Evolutionary conservation across 371 early-diverging fungal genomes (phyloP), one percentile per base, ranked within the genome.

Genomic region (Synchytrium microbalum): DNA sequence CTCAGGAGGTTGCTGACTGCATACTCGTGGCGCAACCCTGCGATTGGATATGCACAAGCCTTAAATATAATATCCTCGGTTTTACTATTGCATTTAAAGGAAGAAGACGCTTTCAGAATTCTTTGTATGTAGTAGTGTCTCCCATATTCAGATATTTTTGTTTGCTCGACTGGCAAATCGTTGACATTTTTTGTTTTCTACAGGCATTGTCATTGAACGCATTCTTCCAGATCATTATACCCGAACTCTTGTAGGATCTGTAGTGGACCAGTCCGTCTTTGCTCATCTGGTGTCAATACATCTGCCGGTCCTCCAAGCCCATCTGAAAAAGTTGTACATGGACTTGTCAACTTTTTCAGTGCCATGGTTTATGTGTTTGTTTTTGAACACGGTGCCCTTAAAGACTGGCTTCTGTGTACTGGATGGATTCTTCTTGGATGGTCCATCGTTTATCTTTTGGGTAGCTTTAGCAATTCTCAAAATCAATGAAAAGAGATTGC

Each of bases 31-130:
- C 66, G 86, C 3, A 86, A 87, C 61, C 80, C 85, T 0, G 67
- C 75, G 0, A 77, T 86, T 13, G 88, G 88, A 8, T 87, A 87
- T 69, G 85, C 85, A 0, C 87, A 87, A 61, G 85, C 86, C 1
- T 72, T 87, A 57, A 87, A 87, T 64, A 83, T 87, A 64, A 76
- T 87, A 8, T 76, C 82, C 1, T 77, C 85, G 0, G 77, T 80
- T 2, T 62, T 87, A n/a, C 72, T 87, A 14, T 72, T 86, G 24
- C 76, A 81, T 64, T 58, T 83, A 25, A 69, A 74, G 31, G 88
- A 87, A 67, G 84, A 83, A 30, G 84, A 84, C 38, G 86, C 88
- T 2, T 87, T 84, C 64, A 84, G 85, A 84, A 46, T 84, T 27
- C 68, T 86, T 28, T 75, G 84, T 78, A 59, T 69, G 72, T 63